Evolutionary conservation across 306 rosid genomes (phyloP).

Genomic region (Vigna reflexopilosa): DNA sequence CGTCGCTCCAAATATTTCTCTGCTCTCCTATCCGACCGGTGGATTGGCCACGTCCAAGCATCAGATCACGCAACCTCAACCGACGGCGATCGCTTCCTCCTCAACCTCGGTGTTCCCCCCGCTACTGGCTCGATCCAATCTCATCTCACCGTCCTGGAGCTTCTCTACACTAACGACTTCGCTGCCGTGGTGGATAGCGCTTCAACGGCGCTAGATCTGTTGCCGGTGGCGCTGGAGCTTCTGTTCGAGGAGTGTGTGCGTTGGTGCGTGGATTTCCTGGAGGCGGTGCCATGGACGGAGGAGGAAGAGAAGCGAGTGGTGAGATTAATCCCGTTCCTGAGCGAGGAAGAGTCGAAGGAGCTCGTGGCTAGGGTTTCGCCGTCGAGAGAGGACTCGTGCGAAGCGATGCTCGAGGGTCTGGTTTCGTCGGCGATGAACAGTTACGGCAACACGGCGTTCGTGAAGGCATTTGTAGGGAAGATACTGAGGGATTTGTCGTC

Average conservation of each 20-base stretch:
- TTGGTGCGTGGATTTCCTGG: slow-evolving; percentile 73
- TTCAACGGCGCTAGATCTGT: slow-evolving; percentile 74
- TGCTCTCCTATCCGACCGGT: slow-evolving; percentile 84
- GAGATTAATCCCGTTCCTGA: slow-evolving; percentile 66
- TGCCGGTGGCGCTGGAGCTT: slow-evolving; percentile 79
- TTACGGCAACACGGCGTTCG: slow-evolving; percentile 76
- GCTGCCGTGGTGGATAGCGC: slow-evolving; percentile 52
- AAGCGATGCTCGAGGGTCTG: slow-evolving; percentile 76
- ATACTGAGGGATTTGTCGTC: slow-evolving; percentile 80
- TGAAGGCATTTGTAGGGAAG: slow-evolving; percentile 90
- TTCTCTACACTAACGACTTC: slow-evolving; percentile 72
- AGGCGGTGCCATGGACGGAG: slow-evolving; percentile 94
- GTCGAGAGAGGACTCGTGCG: slow-evolving; percentile 55
- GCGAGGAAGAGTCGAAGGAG: slow-evolving; percentile 75
- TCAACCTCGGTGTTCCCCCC: slow-evolving; percentile 61
- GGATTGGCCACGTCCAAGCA: slow-evolving; percentile 50
- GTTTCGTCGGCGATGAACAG: slow-evolving; percentile 67
- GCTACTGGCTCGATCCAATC: slow-evolving; percentile 55
- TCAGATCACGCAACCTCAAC: slow-evolving; percentile 8
- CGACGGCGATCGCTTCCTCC: slow-evolving; percentile 33
- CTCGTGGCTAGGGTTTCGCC: slow-evolving; percentile 85
- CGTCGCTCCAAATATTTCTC: slow-evolving; percentile 82
- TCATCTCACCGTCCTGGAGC: slow-evolving; percentile 64
- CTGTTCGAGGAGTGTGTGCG: slow-evolving; percentile 87
- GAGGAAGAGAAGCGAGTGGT: slow-evolving; percentile 79